These are phyloP conservation scores for Thermothelomyces thermophilus DNA, from an alignment of 2,329 filamentous ascomycete genomes.

Conservation along the genomic window DNA sequence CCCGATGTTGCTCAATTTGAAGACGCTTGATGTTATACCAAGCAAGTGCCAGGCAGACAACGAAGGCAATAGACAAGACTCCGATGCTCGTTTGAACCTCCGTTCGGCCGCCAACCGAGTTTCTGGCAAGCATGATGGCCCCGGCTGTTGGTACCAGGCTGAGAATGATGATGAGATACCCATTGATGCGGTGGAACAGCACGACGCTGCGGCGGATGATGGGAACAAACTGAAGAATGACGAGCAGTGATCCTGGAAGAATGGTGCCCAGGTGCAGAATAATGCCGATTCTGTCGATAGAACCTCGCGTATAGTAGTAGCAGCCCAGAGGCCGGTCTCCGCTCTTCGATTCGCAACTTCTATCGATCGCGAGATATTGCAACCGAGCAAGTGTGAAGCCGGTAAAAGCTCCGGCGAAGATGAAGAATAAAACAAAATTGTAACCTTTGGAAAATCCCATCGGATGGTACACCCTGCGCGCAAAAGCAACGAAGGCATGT, in stretches of 20 bases:
- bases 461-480: constrained; percentile 35
- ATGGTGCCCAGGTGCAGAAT: constrained; percentile 40
- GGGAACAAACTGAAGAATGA: constrained; percentile 44
- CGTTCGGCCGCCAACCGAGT: constrained; percentile 48
- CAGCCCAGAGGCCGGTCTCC: constrained; percentile 30
- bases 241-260: constrained; percentile 40
- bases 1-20: constrained; percentile 57
- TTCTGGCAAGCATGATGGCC: constrained; percentile 46
- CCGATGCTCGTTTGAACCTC: constrained; percentile 42
- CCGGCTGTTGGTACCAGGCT: constrained; percentile 40
- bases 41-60: constrained; percentile 39
- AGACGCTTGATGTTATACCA: constrained; percentile 52
- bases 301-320: constrained; percentile 31
- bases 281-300: constrained; percentile 34
- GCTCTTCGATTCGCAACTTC: constrained; percentile 25
- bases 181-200: constrained; percentile 53
- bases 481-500: neutral
- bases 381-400: constrained; percentile 44
- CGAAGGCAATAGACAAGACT: constrained; percentile 39
- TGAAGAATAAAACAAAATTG: constrained; percentile 49
- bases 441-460: constrained; percentile 52
- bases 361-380: constrained; percentile 40
- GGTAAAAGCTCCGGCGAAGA: constrained; percentile 40
- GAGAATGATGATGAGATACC: constrained; percentile 48
- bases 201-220: constrained; percentile 40